phyloP scores from a whole-genome alignment of 1,284 basidiomycete species.

The Neonothopanus nambi region DNA sequence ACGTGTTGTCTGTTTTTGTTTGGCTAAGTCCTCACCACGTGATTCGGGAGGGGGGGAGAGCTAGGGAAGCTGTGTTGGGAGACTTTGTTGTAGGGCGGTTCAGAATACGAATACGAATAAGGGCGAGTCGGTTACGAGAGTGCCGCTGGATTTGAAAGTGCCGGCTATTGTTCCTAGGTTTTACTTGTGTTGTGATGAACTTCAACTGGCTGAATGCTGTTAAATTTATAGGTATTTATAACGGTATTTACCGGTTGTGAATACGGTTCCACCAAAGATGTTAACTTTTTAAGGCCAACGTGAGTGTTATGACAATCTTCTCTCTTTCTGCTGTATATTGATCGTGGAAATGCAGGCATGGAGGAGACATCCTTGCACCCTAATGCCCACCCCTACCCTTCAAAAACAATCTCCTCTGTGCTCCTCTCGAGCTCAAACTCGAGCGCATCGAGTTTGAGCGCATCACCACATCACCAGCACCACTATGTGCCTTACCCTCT shows the following conservation, averaged over 20 bases:
- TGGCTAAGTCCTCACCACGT: too few species aligned
- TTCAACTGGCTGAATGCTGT: background rate
- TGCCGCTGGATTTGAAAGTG: constrained; percentile 29
- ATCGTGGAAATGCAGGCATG: constrained; percentile 16
- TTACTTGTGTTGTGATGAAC: background rate
- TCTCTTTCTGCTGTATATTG: background rate
- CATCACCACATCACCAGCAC: constrained; percentile 38
- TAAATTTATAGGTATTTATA: constrained; percentile 22
- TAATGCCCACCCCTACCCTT: constrained; percentile 65
- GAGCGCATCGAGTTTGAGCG: too few species aligned
- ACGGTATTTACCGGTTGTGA: constrained; percentile 30
- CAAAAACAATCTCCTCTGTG: constrained; percentile 65
- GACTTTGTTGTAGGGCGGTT: constrained; percentile 23
- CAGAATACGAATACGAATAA: constrained; percentile 22
- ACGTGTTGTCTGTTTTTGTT: too few species aligned
- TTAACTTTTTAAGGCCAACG: constrained; percentile 29
- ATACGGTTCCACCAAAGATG: constrained; percentile 25
- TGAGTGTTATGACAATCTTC: constrained; percentile 8
- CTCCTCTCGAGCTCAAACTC: constrained; percentile 60
- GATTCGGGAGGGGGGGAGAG: too few species aligned
- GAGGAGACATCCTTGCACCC: constrained; percentile 35
- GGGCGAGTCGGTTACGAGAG: constrained; percentile 22
- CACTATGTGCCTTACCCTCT: constrained; percentile 44
- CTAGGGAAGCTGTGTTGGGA: too few species aligned
- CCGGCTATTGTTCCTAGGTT: constrained; percentile 21